Base-by-base conservation (phyloP, 345 rosid genomes). In the Aethionema arabicum region DNA sequence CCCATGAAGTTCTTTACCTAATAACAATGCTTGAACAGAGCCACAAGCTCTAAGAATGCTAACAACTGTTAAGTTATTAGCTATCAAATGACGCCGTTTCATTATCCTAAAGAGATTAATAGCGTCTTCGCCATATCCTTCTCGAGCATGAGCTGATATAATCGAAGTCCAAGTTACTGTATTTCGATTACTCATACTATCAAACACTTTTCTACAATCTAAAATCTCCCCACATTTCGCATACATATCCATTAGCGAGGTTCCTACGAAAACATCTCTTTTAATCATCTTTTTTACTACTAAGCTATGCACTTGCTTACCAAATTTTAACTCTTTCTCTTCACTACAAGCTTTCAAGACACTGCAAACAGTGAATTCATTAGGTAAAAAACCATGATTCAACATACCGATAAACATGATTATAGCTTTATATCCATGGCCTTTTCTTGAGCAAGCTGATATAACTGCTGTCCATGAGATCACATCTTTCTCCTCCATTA, bases 41-140 rank as follows among this genome's bases (percentile, higher is more conserved):
- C 98, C 98, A 67, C 98, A 85, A 4, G 92, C 96, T 67, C 80
- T 85, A 29, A 91, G 85, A 43, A 88, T 72, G 70, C 96, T 86
- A 21, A 88, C 91, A 30, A 77, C 75, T 12, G 96, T 88, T 72
- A 88, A 61, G 46, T 79, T 79, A 69, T 85, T 86, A 10, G 82
- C 87, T 8, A 62, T 67, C 63, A 88, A 60, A 51, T 82, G 82
- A 49, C 77, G 76, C 69, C 83, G 78, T 80, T 81, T 81, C 96
- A 91, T 91, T 47, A 79, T 74, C 65, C 80, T 74, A 65, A 91
- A 88, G 56, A 86, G 95, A 43, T 45, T 55, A 9, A 91, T 76
- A 48, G 98, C 92, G 14, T 80, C 96, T 56, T 85, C 89, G 7
- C 95, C 95, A 9, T 66, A 81, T 65, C 95, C 92, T 68, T 77